Evolutionary conservation across 176 grass and related monocot species (phyloP).

Genomic region (Phyllostachys edulis): DNA sequence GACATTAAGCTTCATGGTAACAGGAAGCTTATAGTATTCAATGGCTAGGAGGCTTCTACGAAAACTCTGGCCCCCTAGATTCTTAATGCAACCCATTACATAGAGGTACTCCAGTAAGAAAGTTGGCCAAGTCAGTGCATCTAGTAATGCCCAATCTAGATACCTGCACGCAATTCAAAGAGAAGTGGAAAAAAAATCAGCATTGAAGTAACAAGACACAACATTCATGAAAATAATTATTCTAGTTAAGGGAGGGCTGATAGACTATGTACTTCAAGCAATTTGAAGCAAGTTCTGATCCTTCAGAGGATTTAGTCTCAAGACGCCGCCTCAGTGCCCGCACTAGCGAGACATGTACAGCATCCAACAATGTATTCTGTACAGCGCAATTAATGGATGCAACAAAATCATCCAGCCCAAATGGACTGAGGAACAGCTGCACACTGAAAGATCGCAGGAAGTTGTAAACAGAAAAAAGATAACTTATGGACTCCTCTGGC

Average conservation of each 20-base stretch:
- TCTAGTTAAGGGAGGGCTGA: constrained; percentile 8
- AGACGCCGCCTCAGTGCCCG: constrained; percentile 63
- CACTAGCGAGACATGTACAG: constrained; percentile 80
- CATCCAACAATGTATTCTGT: constrained; percentile 85
- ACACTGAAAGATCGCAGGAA: constrained; percentile 89
- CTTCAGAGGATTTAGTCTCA: constrained; percentile 63
- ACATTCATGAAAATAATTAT: not conserved
- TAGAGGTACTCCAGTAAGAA: constrained; percentile 79
- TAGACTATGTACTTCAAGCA: constrained; percentile 65
- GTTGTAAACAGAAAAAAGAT: constrained; percentile 87
- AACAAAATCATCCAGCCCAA: constrained; percentile 84
- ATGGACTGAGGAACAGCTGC: constrained; percentile 81
- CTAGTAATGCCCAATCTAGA: constrained; percentile 84
- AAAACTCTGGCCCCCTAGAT: constrained; percentile 54
- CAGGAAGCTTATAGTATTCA: constrained; percentile 79
- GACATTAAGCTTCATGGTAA: constrained; percentile 65
- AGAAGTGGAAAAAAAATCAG: constrained; percentile 33
- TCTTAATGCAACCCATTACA: constrained; percentile 64
- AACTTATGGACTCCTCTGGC: constrained; percentile 64
- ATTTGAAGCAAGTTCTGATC: constrained; percentile 62
- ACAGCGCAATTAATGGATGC: constrained; percentile 65
- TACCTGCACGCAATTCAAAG: constrained; percentile 47
- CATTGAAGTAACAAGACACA: not conserved
- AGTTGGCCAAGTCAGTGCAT: constrained; percentile 81
- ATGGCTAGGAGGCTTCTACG: constrained; percentile 39